phyloP scores from a whole-genome alignment of 2,329 filamentous ascomycete species.

The Podosphaera xanthii region DNA sequence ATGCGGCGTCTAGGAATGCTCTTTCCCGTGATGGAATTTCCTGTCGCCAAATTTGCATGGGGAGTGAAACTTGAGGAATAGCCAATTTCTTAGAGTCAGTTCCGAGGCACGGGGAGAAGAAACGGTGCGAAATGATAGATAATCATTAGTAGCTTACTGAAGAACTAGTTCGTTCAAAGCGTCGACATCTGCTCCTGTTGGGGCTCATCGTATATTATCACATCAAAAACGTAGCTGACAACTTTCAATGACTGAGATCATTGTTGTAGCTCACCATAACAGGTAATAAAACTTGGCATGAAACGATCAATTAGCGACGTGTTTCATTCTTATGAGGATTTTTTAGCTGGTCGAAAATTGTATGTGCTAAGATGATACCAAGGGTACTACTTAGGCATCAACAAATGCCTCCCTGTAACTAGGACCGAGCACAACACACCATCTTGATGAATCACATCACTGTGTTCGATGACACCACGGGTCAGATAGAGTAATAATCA shows the following conservation, averaged over 20 bases:
- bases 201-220: not conserved
- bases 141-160: not conserved
- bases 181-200: not conserved
- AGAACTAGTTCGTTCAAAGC: not conserved
- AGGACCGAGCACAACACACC: no score
- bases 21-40: not conserved
- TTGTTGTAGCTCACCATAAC: not conserved
- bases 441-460: no score
- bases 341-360: no score
- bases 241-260: not conserved
- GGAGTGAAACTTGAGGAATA: not conserved
- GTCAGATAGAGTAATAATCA: no score
- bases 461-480: no score
- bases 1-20: not conserved
- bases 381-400: no score
- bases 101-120: not conserved
- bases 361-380: no score
- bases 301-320: not conserved
- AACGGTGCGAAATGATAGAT: not conserved
- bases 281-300: not conserved
- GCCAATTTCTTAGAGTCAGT: not conserved
- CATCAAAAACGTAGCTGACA: not conserved
- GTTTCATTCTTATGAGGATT: not conserved
- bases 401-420: no score
- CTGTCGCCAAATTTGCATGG: not conserved